phyloP scores from a whole-genome alignment of 1,284 basidiomycete species.

The Sanghuangporus sanghuang region DNA sequence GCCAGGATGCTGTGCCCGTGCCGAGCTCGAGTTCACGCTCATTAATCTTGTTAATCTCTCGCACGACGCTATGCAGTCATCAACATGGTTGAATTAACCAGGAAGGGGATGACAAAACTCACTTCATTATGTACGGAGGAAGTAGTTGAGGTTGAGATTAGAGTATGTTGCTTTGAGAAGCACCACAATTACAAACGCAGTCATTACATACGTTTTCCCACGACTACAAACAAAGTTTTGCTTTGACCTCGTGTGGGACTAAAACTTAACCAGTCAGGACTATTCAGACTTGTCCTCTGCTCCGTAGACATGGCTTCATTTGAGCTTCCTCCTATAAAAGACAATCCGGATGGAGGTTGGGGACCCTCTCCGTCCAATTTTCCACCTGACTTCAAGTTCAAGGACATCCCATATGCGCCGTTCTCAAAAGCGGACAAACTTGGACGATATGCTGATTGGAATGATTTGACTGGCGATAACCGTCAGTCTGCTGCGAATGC shows the following conservation, averaged over 20 bases:
- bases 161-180: constrained; percentile 4
- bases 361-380: constrained; percentile 73
- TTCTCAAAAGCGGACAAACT: constrained; percentile 99
- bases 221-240: constrained; percentile 4
- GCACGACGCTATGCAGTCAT: constrained; percentile 64
- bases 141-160: not conserved
- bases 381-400: constrained; percentile 78
- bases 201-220: constrained; percentile 9
- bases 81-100: constrained; percentile 5
- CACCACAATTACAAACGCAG: not conserved
- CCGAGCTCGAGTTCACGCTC: constrained; percentile 88
- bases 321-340: constrained; percentile 70
- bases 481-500: constrained; percentile 52
- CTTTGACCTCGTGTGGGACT: not conserved
- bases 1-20: constrained; percentile 79
- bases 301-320: constrained; percentile 61
- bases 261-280: not conserved
- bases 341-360: constrained; percentile 81
- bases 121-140: constrained; percentile 55
- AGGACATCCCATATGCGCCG: constrained; percentile 92
- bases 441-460: constrained; percentile 98
- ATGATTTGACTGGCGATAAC: constrained; percentile 64
- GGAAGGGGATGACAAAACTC: constrained; percentile 27
- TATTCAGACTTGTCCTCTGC: not conserved
- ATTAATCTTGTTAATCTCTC: constrained; percentile 92